These are phyloP conservation scores for Pontederia paniculata DNA, from an alignment of 176 grass and related monocot genomes.

Conservation along the genomic window DNA sequence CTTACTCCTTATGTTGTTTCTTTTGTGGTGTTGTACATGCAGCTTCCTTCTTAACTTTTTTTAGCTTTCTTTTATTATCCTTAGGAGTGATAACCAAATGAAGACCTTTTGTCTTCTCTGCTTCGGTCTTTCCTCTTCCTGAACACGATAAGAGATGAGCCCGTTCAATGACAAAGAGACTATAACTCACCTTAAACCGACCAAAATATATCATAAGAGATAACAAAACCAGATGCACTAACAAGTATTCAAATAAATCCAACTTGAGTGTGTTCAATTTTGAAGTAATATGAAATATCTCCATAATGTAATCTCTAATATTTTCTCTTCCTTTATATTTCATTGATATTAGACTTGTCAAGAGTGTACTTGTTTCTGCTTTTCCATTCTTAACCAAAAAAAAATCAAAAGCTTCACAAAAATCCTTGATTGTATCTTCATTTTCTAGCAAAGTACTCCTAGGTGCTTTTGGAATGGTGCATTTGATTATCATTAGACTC, in stretches of 20 bases:
- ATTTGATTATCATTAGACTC: slow-evolving; percentile 1
- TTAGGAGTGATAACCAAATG: neutral
- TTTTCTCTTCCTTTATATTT: neutral
- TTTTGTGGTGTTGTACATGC: too few species aligned
- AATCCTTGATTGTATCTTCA: neutral
- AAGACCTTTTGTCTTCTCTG: neutral
- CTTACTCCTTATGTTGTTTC: too few species aligned
- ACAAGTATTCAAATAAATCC: too few species aligned
- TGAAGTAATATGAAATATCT: slow-evolving; percentile 1
- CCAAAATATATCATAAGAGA: too few species aligned
- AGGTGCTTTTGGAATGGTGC: neutral
- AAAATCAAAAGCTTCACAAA: neutral
- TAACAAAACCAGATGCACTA: too few species aligned
- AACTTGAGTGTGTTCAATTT: neutral
- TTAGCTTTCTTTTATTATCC: neutral
- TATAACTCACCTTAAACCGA: too few species aligned
- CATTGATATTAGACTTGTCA: neutral
- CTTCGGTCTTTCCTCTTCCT: neutral
- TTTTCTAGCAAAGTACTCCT: neutral
- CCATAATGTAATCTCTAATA: neutral
- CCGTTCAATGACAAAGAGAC: too few species aligned
- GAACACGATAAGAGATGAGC: too few species aligned
- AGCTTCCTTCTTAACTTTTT: neutral
- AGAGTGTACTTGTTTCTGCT: neutral
- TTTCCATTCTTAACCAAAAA: neutral